A percentile compares a stretch with the other conserved stretches of the same genome.
Evolutionary conservation across 768 basidiomycete genomes (phyloP).

Genomic region (Rickenella mellea): DNA sequence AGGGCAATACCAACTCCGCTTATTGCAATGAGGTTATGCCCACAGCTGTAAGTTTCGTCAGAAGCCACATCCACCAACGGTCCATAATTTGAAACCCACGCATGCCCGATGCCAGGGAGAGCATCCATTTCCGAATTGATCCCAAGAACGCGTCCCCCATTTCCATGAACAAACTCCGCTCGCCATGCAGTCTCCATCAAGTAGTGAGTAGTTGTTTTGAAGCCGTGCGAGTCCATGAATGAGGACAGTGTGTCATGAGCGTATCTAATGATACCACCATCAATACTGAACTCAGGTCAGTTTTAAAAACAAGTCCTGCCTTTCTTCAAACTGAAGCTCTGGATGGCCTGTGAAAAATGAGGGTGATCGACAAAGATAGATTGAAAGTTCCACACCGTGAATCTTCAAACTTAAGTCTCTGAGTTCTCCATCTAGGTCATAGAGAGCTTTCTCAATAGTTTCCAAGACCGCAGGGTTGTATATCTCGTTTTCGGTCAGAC

Average conservation of each 20-base stretch:
- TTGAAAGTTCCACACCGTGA: constrained; percentile 49
- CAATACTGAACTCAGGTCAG: constrained; percentile 3
- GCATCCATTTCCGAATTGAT: constrained; percentile 80
- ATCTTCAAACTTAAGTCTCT: constrained; percentile 61
- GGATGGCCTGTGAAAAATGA: constrained; percentile 43
- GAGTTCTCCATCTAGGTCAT: constrained; percentile 46
- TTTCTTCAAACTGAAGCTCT: constrained; percentile 60
- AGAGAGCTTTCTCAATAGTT: constrained; percentile 51
- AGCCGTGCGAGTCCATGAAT: constrained; percentile 61
- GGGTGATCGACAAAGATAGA: not conserved
- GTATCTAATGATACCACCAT: constrained; percentile 34
- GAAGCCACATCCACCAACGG: too few relatives aligned
- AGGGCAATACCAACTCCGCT: constrained; percentile 63
- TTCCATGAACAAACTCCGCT: constrained; percentile 54
- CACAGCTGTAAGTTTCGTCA: constrained; percentile 30
- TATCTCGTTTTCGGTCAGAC: too few relatives aligned
- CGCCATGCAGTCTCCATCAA: constrained; percentile 68
- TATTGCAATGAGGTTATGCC: constrained; percentile 78
- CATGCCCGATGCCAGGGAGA: constrained; percentile 27
- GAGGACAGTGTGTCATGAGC: constrained; percentile 63
- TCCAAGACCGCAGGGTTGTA: constrained; percentile 43
- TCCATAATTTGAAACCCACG: constrained; percentile 10
- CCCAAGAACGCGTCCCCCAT: constrained; percentile 62
- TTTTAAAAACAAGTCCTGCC: constrained; percentile 25
- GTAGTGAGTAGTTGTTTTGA: constrained; percentile 50